A percentile compares a stretch with the other conserved stretches of the same genome.
Evolutionary conservation across 192 early-diverging fungal genomes (phyloP).

Genomic region (Coemansia umbellata): DNA sequence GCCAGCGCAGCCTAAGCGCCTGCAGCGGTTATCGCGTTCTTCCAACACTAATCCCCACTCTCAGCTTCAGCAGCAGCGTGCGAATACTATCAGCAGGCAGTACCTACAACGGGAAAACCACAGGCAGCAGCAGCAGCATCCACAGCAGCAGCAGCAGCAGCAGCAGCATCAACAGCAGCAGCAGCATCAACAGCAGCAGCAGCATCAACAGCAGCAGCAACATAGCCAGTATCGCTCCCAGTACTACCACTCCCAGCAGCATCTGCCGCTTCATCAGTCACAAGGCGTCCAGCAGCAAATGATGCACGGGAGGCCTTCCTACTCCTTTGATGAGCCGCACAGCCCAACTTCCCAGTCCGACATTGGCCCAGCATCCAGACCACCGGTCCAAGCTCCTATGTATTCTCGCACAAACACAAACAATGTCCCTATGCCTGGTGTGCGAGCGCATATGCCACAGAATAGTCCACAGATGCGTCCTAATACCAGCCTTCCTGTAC

Average conservation of each 20-base stretch:
- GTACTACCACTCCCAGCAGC: constrained; percentile 17
- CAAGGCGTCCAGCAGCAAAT: constrained; percentile 12
- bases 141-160: not conserved
- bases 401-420: constrained; percentile 24
- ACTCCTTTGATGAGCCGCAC: constrained; percentile 9
- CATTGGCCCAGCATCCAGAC: constrained; percentile 2
- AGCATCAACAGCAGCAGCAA: constrained; percentile 8
- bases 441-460: not conserved
- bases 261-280: constrained; percentile 1
- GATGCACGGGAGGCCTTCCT: constrained; percentile 4
- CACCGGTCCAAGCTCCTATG: constrained; percentile 3
- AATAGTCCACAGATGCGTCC: constrained; percentile 3
- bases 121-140: constrained; percentile 11
- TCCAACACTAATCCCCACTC: not conserved
- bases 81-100: constrained; percentile 10
- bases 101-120: constrained; percentile 14
- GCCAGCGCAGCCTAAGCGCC: constrained; percentile 27
- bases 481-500: constrained; percentile 2
- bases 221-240: constrained; percentile 3
- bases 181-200: constrained; percentile 4
- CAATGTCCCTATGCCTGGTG: not conserved
- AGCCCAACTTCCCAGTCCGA: constrained; percentile 32
- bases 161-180: constrained; percentile 8
- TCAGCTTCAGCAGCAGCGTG: constrained; percentile 4
- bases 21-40: constrained; percentile 36